Evolutionary conservation across 2,329 filamentous ascomycete genomes (phyloP).

Genomic region (Ophiostoma perfectum): DNA sequence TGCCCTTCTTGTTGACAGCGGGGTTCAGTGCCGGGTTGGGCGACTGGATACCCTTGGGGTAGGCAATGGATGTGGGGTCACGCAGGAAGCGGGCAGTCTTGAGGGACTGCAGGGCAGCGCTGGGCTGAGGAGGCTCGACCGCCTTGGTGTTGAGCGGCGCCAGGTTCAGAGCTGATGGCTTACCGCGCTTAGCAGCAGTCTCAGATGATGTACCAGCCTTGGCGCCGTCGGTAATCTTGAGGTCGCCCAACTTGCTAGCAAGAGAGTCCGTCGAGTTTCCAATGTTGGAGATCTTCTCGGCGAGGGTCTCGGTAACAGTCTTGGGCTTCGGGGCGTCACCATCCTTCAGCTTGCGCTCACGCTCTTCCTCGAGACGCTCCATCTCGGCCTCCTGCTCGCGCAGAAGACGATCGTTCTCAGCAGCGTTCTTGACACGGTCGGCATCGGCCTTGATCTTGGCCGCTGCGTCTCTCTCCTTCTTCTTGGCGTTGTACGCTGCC

Average conservation of each 20-base stretch:
- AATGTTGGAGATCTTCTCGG: slow-evolving; percentile 38
- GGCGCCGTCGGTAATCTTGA: slow-evolving; percentile 40
- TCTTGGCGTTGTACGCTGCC: slow-evolving; percentile 25
- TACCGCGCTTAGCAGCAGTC: slow-evolving; percentile 51
- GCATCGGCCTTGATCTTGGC: slow-evolving; percentile 25
- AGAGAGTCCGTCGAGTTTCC: slow-evolving; percentile 39
- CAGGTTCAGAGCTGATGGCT: slow-evolving; percentile 85
- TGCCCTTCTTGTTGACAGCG: slow-evolving; percentile 70
- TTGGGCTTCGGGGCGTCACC: slow-evolving; percentile 38
- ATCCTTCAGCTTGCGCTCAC: slow-evolving; percentile 50
- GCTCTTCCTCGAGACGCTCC: slow-evolving; percentile 67
- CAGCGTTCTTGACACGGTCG: slow-evolving; percentile 23
- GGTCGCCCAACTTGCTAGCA: slow-evolving; percentile 47
- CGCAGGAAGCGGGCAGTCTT: slow-evolving; percentile 86
- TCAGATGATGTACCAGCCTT: slow-evolving; percentile 32
- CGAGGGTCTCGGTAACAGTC: slow-evolving; percentile 49
- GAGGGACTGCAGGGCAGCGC: slow-evolving; percentile 85
- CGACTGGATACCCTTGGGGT: slow-evolving; percentile 77
- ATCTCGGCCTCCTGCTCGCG: slow-evolving; percentile 68
- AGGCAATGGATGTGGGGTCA: slow-evolving; percentile 67
- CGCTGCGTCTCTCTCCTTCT: slow-evolving; percentile 23
- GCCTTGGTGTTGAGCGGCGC: slow-evolving; percentile 74
- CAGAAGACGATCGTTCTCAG: slow-evolving; percentile 45
- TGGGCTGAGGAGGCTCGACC: slow-evolving; percentile 87
- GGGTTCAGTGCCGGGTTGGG: slow-evolving; percentile 88